Percentiles rank a stretch among this genome's conserved stretches.
Conservation (phyloP, 345 rosid species). For the Cardamine resedifolia region DNA sequence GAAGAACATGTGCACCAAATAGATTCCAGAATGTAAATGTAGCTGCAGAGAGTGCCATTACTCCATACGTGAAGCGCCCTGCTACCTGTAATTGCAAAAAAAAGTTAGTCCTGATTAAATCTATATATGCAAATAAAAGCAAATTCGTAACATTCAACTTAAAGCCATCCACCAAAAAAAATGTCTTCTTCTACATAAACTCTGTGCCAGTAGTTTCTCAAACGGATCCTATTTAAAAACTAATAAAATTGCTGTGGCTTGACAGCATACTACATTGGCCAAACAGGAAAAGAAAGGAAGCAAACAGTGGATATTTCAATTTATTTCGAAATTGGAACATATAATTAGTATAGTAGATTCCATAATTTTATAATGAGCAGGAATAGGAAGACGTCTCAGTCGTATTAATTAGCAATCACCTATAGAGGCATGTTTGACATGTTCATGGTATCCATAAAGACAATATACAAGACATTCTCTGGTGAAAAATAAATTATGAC, state of each 20-base stretch:
- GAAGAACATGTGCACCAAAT: constrained; percentile 66
- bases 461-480: background rate
- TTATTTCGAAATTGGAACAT: background rate
- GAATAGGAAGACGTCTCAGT: no score
- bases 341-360: background rate
- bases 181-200: background rate
- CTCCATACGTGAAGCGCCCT: constrained; percentile 96
- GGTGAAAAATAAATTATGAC: background rate
- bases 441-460: background rate
- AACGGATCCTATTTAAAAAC: background rate
- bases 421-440: background rate
- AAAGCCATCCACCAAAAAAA: background rate
- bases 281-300: background rate
- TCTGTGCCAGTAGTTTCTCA: background rate
- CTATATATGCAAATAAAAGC: background rate
- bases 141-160: background rate
- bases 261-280: background rate
- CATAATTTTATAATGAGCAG: background rate
- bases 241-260: background rate
- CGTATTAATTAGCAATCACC: background rate
- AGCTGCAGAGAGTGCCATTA: constrained; percentile 90
- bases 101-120: background rate
- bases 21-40: constrained; percentile 91
- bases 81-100: constrained; percentile 57
- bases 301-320: background rate